Conservation (phyloP, 768 basidiomycete species). For the Rubroboletus satanas region DNA sequence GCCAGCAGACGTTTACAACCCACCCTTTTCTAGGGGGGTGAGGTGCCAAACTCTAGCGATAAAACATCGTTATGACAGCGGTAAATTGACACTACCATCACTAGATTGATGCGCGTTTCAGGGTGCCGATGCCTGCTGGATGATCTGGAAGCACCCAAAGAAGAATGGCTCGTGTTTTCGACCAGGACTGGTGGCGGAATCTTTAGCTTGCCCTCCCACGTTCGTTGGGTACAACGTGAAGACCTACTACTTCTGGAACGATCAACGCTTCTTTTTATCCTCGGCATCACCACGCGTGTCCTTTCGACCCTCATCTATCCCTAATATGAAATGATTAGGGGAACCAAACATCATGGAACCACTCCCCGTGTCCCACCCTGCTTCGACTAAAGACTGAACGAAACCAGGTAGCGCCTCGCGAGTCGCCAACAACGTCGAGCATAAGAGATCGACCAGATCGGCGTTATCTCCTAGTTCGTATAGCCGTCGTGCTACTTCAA, state of each 20-base stretch:
- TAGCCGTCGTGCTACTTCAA: conserved; percentile 16
- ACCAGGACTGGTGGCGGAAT: no score
- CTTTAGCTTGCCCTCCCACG: neutral
- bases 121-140: no score
- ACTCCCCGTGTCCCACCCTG: conserved; percentile 38
- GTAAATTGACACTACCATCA: neutral
- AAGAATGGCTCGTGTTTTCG: no score
- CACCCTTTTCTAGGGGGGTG: neutral
- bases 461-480: neutral
- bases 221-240: neutral
- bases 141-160: no score
- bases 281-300: conserved; percentile 1
- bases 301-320: neutral
- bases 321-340: conserved; percentile 22
- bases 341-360: conserved; percentile 33
- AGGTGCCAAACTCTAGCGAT: neutral
- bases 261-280: conserved; percentile 21
- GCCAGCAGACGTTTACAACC: neutral
- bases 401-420: conserved; percentile 17
- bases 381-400: conserved; percentile 15
- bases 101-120: no score
- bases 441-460: conserved; percentile 6
- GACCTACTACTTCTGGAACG: neutral
- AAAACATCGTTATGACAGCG: no score
- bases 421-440: conserved; percentile 10